These are phyloP conservation scores for Prunus mongolica DNA, from an alignment of 306 rosid genomes.

Conservation along the genomic window DNA sequence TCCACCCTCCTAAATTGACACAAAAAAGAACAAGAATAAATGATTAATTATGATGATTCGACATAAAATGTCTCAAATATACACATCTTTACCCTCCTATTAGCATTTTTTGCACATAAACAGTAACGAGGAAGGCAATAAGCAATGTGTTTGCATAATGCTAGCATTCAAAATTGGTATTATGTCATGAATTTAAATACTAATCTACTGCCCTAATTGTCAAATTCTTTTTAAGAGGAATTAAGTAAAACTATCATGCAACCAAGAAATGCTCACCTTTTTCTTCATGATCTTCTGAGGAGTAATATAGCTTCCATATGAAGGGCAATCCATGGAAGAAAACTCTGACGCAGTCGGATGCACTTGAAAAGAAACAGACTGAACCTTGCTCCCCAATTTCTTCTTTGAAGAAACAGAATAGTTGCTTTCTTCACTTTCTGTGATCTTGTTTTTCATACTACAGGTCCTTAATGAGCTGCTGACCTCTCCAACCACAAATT, in stretches of 20 bases:
- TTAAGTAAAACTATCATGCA: not conserved
- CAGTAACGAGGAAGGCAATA: not conserved
- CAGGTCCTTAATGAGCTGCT: slow-evolving; percentile 16
- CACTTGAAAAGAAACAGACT: slow-evolving; percentile 17
- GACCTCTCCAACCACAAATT: slow-evolving; percentile 35
- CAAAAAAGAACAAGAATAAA: not conserved
- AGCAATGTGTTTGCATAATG: not conserved
- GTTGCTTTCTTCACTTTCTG: slow-evolving; percentile 27
- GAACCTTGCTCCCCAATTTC: slow-evolving; percentile 10
- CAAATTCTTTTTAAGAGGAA: not conserved
- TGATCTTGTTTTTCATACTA: slow-evolving; percentile 6
- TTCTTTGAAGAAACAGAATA: slow-evolving; percentile 21
- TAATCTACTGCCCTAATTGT: too few relatives aligned
- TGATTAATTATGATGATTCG: not conserved
- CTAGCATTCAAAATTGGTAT: not conserved
- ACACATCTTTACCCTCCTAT: not conserved
- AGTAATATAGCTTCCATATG: slow-evolving; percentile 25
- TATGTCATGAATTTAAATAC: not conserved
- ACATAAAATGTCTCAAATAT: not conserved
- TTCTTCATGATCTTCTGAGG: slow-evolving; percentile 22
- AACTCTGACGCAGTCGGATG: slow-evolving; percentile 25
- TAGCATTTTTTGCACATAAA: too few relatives aligned
- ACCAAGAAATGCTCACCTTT: slow-evolving; percentile 20
- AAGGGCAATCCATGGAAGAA: slow-evolving; percentile 17
- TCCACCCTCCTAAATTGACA: slow-evolving; percentile 21